These are phyloP conservation scores for Alternaria rosae DNA, from an alignment of 2,329 filamentous ascomycete genomes.

Conservation along the genomic window DNA sequence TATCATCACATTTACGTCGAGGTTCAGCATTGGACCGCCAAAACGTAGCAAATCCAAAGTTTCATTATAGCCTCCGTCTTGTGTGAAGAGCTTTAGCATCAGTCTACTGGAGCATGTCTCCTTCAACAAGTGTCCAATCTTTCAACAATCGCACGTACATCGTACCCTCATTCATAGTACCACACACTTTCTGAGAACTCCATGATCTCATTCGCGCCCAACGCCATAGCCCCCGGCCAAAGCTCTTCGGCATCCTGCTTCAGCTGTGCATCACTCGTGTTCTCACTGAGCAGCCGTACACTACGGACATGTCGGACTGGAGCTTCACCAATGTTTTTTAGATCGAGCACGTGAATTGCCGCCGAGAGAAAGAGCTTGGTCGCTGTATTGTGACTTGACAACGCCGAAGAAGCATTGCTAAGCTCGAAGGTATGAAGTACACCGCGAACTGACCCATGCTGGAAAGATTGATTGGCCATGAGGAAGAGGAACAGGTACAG, in stretches of 20 bases:
- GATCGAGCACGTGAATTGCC: not conserved
- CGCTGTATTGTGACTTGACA: not conserved
- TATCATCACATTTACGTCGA: too few relatives aligned
- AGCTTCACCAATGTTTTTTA: not conserved
- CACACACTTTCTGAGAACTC: rapidly evolving
- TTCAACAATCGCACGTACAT: too few relatives aligned
- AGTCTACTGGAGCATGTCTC: too few relatives aligned
- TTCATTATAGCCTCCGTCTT: too few relatives aligned
- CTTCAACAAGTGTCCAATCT: too few relatives aligned
- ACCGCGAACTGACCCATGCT: too few relatives aligned
- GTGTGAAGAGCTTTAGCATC: too few relatives aligned
- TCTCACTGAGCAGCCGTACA: not conserved
- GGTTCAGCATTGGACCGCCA: too few relatives aligned
- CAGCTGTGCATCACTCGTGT: not conserved
- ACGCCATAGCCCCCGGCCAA: not conserved
- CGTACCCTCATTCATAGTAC: not conserved
- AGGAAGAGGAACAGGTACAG: too few relatives aligned
- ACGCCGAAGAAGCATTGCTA: not conserved
- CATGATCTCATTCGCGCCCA: not conserved
- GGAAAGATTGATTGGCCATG: too few relatives aligned
- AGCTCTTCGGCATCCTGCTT: not conserved
- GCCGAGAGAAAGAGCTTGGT: not conserved
- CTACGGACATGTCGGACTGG: not conserved
- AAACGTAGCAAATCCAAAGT: too few relatives aligned
- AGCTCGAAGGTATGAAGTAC: not conserved